A percentile compares a stretch with the other conserved stretches of the same genome.
Conservation (phyloP, 148 eudicot genomes). For the Rhododendron ovatum region DNA sequence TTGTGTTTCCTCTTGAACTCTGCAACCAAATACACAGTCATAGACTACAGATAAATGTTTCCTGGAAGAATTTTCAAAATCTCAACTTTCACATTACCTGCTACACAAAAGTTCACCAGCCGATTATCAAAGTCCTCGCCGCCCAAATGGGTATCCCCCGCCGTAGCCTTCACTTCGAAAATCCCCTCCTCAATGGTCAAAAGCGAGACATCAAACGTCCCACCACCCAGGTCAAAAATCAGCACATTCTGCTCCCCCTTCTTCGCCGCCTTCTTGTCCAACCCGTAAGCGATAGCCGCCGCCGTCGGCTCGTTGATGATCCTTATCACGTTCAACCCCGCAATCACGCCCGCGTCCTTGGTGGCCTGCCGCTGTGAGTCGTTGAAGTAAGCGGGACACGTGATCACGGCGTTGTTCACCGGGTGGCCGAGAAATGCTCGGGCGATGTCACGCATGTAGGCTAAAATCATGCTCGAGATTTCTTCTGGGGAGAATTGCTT, state of each 20-base stretch:
- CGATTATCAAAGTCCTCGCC: constrained; percentile 38
- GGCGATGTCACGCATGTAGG: constrained; percentile 14
- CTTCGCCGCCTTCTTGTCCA: constrained; percentile 26
- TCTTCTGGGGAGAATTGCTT: constrained; percentile 32
- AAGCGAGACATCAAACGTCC: constrained; percentile 34
- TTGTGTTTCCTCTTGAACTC: constrained; percentile 37
- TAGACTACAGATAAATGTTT: not conserved
- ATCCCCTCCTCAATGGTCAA: constrained; percentile 36
- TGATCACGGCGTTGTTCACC: constrained; percentile 23
- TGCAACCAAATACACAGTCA: not conserved
- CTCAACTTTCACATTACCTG: not conserved
- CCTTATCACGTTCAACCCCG: not conserved
- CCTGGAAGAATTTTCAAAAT: not conserved
- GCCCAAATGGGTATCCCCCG: constrained; percentile 37
- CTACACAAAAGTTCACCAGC: constrained; percentile 27
- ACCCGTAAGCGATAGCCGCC: constrained; percentile 35
- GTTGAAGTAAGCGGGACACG: constrained; percentile 6
- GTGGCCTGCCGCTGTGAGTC: too few species aligned
- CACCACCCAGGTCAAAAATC: constrained; percentile 35
- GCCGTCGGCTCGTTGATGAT: constrained; percentile 16
- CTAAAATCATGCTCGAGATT: constrained; percentile 16
- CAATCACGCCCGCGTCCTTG: constrained; percentile 13
- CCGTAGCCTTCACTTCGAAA: constrained; percentile 38
- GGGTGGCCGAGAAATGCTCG: constrained; percentile 19
- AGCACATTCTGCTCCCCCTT: constrained; percentile 27